These are phyloP conservation scores for Fusarium pseudoanthophilum DNA, from an alignment of 2,329 filamentous ascomycete species.

Conservation along the genomic window DNA sequence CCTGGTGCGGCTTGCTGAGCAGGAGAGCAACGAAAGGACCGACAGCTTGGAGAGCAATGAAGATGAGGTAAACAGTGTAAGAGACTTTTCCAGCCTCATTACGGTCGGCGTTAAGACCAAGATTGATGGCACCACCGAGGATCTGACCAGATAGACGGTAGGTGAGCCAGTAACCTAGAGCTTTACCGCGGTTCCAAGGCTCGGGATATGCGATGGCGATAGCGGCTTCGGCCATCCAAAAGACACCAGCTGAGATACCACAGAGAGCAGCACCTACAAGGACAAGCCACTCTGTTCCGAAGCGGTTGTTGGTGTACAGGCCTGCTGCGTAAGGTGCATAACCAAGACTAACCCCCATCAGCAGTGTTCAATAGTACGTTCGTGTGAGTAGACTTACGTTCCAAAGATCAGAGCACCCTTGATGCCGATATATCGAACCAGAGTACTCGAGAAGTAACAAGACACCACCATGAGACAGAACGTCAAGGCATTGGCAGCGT, in stretches of 20 bases:
- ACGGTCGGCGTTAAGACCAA: slow-evolving; percentile 70
- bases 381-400: slow-evolving; percentile 56
- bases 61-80: slow-evolving; percentile 74
- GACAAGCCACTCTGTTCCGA: slow-evolving; percentile 74
- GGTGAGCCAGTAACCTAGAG: slow-evolving; percentile 75
- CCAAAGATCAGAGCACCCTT: slow-evolving; percentile 77
- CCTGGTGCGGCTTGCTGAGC: slow-evolving; percentile 68
- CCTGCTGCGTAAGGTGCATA: slow-evolving; percentile 78
- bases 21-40: slow-evolving; percentile 74
- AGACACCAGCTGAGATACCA: slow-evolving; percentile 76
- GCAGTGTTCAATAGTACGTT: not conserved
- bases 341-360: slow-evolving; percentile 59
- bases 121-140: slow-evolving; percentile 76
- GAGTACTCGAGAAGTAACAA: slow-evolving; percentile 71
- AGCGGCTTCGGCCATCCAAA: slow-evolving; percentile 80
- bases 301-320: slow-evolving; percentile 78
- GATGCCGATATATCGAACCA: slow-evolving; percentile 76
- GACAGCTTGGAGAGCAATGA: slow-evolving; percentile 75
- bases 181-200: slow-evolving; percentile 71
- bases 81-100: slow-evolving; percentile 72
- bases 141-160: slow-evolving; percentile 72
- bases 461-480: slow-evolving; percentile 80
- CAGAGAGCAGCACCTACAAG: slow-evolving; percentile 75
- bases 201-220: slow-evolving; percentile 79
- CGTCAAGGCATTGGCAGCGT: slow-evolving; percentile 75